Conservation (phyloP, 208 protist genomes). For the Leptomonas pyrrhocoris region DNA sequence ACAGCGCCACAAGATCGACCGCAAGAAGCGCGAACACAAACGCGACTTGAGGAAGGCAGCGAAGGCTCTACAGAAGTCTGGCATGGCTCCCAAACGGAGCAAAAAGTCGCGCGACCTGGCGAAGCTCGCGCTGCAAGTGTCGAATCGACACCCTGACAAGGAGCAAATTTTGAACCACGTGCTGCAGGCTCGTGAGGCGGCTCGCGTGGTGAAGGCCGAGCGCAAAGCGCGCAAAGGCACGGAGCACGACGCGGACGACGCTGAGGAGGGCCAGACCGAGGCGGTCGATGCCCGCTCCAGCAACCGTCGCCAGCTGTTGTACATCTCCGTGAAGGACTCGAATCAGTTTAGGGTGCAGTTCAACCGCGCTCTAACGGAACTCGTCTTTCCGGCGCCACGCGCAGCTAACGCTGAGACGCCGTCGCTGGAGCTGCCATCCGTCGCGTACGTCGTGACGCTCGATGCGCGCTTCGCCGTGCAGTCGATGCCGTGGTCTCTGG, state of each 20-base stretch:
- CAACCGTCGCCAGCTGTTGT: constrained; percentile 61
- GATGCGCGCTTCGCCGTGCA: constrained; percentile 86
- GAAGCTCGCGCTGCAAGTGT: constrained; percentile 82
- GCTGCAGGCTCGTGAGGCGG: constrained; percentile 73
- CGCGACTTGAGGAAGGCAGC: constrained; percentile 85
- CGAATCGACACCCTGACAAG: constrained; percentile 87
- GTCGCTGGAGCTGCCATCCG: constrained; percentile 70
- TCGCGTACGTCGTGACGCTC: constrained; percentile 77
- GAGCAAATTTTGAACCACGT: constrained; percentile 79
- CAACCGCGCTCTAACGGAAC: constrained; percentile 58
- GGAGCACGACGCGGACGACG: constrained; percentile 22
- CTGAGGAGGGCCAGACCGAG: constrained; percentile 12
- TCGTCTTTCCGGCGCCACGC: constrained; percentile 58
- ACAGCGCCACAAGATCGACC: constrained; percentile 89
- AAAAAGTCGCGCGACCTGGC: constrained; percentile 81
- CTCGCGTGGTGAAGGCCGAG: constrained; percentile 55
- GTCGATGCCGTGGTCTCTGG: constrained; percentile 77
- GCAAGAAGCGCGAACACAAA: constrained; percentile 90
- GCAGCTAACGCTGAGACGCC: constrained; percentile 1
- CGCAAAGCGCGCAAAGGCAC: constrained; percentile 24
- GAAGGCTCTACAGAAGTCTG: constrained; percentile 79
- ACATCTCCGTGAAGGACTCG: constrained; percentile 58
- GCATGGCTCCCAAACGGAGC: constrained; percentile 65
- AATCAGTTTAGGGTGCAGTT: constrained; percentile 84
- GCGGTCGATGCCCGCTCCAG: constrained; percentile 25